Conservation (phyloP, 2,329 filamentous ascomycete species). For the Coniochaeta hoffmannii region DNA sequence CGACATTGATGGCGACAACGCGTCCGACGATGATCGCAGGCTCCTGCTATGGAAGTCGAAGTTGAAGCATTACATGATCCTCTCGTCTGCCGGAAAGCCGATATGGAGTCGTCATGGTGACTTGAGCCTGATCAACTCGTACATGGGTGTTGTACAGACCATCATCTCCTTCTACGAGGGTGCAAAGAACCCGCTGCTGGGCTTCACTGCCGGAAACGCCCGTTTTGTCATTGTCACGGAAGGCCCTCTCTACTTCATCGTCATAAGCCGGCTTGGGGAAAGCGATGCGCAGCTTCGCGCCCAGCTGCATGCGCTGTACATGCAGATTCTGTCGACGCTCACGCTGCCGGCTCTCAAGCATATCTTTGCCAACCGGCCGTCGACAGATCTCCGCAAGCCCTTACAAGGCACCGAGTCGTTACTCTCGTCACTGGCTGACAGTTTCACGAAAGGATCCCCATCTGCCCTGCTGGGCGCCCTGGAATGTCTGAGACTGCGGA, state of each 20-base stretch:
- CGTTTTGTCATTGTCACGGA: slow-evolving; percentile 81
- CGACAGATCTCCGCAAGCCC: slow-evolving; percentile 85
- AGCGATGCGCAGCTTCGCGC: slow-evolving; percentile 80
- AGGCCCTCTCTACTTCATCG: slow-evolving; percentile 85
- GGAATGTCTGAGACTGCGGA: slow-evolving; percentile 88
- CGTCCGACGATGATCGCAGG: slow-evolving; percentile 46
- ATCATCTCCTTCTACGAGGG: slow-evolving; percentile 96
- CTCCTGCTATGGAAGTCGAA: slow-evolving; percentile 81
- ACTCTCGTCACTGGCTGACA: slow-evolving; percentile 86
- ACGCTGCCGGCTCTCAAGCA: slow-evolving; percentile 80
- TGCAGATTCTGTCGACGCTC: slow-evolving; percentile 94
- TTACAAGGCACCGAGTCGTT: slow-evolving; percentile 87
- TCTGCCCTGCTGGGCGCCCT: slow-evolving; percentile 82
- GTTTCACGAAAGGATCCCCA: slow-evolving; percentile 86
- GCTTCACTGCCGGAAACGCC: slow-evolving; percentile 80
- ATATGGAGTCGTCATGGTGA: slow-evolving; percentile 96
- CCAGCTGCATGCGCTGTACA: slow-evolving; percentile 91
- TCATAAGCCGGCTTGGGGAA: slow-evolving; percentile 86
- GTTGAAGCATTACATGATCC: slow-evolving; percentile 92
- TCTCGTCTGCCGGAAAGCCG: slow-evolving; percentile 93
- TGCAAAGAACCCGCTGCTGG: slow-evolving; percentile 66
- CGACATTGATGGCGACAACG: slow-evolving; percentile 20
- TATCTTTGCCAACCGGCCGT: slow-evolving; percentile 84
- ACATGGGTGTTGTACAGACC: slow-evolving; percentile 91
- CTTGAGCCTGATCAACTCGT: slow-evolving; percentile 80